These are phyloP conservation scores for Starmerella bombi DNA, from an alignment of 805 yeast genomes.

Conservation along the genomic window DNA sequence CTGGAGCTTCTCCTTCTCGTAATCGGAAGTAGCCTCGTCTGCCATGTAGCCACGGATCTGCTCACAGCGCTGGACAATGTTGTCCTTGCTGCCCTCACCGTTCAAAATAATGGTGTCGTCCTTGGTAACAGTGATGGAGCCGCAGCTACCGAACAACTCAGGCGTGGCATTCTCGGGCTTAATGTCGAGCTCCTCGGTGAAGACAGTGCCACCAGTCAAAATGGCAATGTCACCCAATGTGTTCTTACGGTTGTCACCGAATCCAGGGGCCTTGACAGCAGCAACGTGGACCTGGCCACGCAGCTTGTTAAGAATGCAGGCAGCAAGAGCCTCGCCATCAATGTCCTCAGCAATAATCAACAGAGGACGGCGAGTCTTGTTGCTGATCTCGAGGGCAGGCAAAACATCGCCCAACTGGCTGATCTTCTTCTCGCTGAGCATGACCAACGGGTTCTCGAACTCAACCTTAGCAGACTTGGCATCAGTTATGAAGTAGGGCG, in stretches of 20 bases:
- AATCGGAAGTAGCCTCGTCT: conserved; percentile 60
- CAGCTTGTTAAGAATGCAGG: conserved; percentile 90
- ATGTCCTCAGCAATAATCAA: conserved; percentile 88
- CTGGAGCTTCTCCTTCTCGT: conserved; percentile 93
- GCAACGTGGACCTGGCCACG: conserved; percentile 97
- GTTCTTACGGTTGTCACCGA: conserved; percentile 97
- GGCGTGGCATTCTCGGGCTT: conserved; percentile 90
- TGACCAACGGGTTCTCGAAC: conserved; percentile 80
- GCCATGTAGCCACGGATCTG: conserved; percentile 76
- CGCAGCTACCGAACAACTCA: conserved; percentile 82
- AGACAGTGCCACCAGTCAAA: conserved; percentile 78
- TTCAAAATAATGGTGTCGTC: conserved; percentile 90
- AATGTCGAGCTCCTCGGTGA: conserved; percentile 85
- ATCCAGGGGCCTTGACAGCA: conserved; percentile 97
- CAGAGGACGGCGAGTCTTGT: conserved; percentile 85
- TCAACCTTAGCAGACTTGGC: conserved; percentile 86
- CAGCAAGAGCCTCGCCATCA: conserved; percentile 97
- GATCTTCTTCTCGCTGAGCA: conserved; percentile 86
- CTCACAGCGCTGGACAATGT: conserved; percentile 75
- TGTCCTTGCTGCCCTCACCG: conserved; percentile 80
- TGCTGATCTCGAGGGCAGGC: conserved; percentile 86
- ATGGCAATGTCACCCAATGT: conserved; percentile 91
- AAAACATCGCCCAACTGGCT: conserved; percentile 79
- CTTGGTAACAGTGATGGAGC: conserved; percentile 82
- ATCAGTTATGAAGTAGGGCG: conserved; percentile 92